These are phyloP conservation scores for Saprolegnia diclina DNA, from an alignment of 352 stramenopile species.

Conservation along the genomic window DNA sequence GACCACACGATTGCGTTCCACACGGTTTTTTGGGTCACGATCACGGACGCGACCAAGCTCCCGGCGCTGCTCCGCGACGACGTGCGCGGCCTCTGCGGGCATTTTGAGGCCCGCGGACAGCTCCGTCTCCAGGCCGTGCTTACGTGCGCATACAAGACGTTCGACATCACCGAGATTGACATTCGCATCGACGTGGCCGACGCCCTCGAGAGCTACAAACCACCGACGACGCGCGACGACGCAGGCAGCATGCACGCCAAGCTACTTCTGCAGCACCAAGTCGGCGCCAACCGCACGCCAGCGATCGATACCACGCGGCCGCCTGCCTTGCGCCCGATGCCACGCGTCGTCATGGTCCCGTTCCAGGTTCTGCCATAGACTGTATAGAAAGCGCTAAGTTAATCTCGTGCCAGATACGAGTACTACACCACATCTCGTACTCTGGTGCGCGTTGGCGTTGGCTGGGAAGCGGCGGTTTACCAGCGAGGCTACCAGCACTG, in stretches of 20 bases:
- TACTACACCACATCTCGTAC: too few relatives aligned
- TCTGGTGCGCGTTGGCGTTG: too few relatives aligned
- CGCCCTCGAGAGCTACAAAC: constrained; percentile 5
- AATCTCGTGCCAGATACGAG: too few relatives aligned
- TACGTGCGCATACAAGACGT: constrained; percentile 23
- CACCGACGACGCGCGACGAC: background rate
- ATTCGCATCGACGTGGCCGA: constrained; percentile 12
- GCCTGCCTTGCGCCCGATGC: background rate
- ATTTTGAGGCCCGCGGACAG: background rate
- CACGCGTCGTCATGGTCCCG: background rate
- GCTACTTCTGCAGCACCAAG: too few relatives aligned
- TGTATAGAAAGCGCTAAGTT: too few relatives aligned
- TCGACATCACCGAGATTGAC: constrained; percentile 19
- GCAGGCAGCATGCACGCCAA: background rate
- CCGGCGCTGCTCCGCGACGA: constrained; percentile 1
- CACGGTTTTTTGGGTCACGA: constrained; percentile 5
- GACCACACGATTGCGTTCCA: constrained; percentile 12
- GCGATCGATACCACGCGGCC: background rate
- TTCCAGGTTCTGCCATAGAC: background rate
- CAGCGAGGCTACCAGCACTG: too few relatives aligned
- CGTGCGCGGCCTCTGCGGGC: background rate
- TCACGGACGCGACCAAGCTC: background rate
- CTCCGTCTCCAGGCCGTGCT: constrained; percentile 13
- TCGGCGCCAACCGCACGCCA: background rate
- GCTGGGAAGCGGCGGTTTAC: too few relatives aligned